These are phyloP conservation scores for Gastrolobium bilobum DNA, from an alignment of 306 rosid species.

Conservation along the genomic window DNA sequence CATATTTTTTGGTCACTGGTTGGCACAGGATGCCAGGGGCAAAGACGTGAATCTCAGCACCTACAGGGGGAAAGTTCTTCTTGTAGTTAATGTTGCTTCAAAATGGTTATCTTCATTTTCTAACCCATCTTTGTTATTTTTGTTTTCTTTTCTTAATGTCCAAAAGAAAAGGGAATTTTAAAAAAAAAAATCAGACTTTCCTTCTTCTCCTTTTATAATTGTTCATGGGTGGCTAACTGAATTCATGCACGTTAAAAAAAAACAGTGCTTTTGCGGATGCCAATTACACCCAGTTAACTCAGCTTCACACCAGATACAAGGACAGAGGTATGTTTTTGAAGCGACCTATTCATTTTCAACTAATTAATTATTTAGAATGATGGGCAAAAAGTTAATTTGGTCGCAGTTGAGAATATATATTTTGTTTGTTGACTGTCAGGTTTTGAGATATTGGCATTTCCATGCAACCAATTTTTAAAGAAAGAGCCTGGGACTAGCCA, in stretches of 20 bases:
- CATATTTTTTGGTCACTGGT: constrained; percentile 14
- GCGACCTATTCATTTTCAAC: neutral
- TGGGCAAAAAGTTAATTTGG: no score
- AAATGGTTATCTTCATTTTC: constrained; percentile 70
- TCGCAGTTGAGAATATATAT: neutral
- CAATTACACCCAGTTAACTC: constrained; percentile 87
- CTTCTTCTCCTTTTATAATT: neutral
- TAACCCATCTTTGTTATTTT: neutral
- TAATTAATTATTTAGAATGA: neutral
- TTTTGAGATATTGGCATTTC: constrained; percentile 93
- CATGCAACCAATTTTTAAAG: constrained; percentile 91
- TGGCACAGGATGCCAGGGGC: constrained; percentile 74
- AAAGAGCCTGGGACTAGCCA: constrained; percentile 90
- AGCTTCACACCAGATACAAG: constrained; percentile 74
- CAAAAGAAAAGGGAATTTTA: neutral
- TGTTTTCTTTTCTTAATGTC: neutral
- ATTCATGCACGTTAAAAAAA: neutral
- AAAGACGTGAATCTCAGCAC: constrained; percentile 73
- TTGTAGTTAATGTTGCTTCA: constrained; percentile 93
- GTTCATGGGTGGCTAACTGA: constrained; percentile 38
- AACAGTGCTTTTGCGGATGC: constrained; percentile 78
- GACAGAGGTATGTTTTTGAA: constrained; percentile 61
- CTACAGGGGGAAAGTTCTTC: constrained; percentile 86
- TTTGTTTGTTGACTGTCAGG: constrained; percentile 57
- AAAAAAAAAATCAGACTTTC: no score